Conservation (phyloP, 2,329 filamentous ascomycete genomes). For the Colletotrichum orbiculare region DNA sequence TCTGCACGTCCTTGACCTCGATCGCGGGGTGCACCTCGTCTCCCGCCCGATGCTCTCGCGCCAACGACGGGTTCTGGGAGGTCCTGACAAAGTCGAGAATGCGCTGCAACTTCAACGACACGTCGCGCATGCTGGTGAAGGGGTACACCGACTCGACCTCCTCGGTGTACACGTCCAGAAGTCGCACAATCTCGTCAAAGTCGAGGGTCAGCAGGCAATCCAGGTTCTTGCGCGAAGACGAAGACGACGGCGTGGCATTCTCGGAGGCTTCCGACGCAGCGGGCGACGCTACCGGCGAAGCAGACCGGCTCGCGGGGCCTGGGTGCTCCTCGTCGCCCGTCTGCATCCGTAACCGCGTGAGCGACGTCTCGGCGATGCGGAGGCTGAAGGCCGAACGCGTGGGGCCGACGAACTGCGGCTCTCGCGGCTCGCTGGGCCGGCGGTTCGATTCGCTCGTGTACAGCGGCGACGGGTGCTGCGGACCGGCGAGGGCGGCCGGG, state of each 20-base stretch:
- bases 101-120: slow-evolving; percentile 40
- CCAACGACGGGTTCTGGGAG: not conserved
- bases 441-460: slow-evolving; percentile 24
- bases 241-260: not conserved
- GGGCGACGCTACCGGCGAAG: slow-evolving; percentile 14
- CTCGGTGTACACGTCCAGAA: slow-evolving; percentile 52
- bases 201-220: slow-evolving; percentile 24
- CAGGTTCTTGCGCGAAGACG: slow-evolving; percentile 26
- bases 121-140: slow-evolving; percentile 45
- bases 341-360: slow-evolving; percentile 50
- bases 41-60: not conserved
- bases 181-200: slow-evolving; percentile 43
- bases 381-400: slow-evolving; percentile 49
- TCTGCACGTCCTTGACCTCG: slow-evolving; percentile 44
- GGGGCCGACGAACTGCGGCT: slow-evolving; percentile 51
- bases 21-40: slow-evolving; percentile 13
- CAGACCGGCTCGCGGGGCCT: slow-evolving; percentile 41
- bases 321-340: slow-evolving; percentile 41
- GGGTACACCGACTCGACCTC: slow-evolving; percentile 52
- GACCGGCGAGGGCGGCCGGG: slow-evolving; percentile 9
- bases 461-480: slow-evolving; percentile 27
- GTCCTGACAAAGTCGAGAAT: slow-evolving; percentile 42
- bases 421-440: slow-evolving; percentile 41
- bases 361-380: slow-evolving; percentile 48
- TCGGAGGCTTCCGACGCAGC: not conserved